These are phyloP conservation scores for Aspergillus sp. DNA, from an alignment of 2,329 filamentous ascomycete species.

Conservation along the genomic window DNA sequence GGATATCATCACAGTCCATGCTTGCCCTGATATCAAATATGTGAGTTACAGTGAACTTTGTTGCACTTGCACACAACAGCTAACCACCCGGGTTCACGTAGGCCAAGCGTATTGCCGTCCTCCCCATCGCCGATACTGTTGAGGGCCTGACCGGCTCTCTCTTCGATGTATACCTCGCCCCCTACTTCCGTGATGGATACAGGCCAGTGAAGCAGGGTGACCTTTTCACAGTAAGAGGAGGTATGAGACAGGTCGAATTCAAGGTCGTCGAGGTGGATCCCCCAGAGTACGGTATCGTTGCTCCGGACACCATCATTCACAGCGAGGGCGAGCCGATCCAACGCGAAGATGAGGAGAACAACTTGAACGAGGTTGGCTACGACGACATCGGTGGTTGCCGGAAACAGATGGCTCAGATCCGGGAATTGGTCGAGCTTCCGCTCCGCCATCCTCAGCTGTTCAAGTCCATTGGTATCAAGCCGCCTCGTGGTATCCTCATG, in stretches of 20 bases:
- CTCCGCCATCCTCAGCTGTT: slow-evolving; percentile 97
- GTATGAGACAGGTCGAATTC: slow-evolving; percentile 99
- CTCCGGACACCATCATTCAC: slow-evolving; percentile 98
- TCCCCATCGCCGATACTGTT: slow-evolving; percentile 96
- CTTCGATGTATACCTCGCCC: slow-evolving; percentile 98
- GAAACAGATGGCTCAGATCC: slow-evolving; percentile 99
- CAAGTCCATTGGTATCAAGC: slow-evolving; percentile 99
- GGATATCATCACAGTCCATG: slow-evolving; percentile 94
- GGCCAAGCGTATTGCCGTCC: slow-evolving; percentile 98
- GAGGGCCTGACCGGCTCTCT: slow-evolving; percentile 97
- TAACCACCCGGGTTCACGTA: slow-evolving; percentile 46
- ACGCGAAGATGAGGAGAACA: slow-evolving; percentile 98
- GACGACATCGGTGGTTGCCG: slow-evolving; percentile 99
- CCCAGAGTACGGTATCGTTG: slow-evolving; percentile 97
- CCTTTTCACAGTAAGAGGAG: slow-evolving; percentile 94
- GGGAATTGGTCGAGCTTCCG: slow-evolving; percentile 96
- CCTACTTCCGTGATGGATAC: slow-evolving; percentile 99
- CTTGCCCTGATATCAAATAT: slow-evolving; percentile 99
- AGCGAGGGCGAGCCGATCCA: slow-evolving; percentile 97
- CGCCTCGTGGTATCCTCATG: slow-evolving; percentile 94
- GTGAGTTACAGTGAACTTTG: slow-evolving; percentile 60
- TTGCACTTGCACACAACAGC: not conserved
- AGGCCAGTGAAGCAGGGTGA: slow-evolving; percentile 96
- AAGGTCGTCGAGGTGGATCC: slow-evolving; percentile 99
- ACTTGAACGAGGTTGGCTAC: slow-evolving; percentile 98